Conservation (phyloP, 1,139 yeast genomes). For the Kodamaea fungicola region DNA sequence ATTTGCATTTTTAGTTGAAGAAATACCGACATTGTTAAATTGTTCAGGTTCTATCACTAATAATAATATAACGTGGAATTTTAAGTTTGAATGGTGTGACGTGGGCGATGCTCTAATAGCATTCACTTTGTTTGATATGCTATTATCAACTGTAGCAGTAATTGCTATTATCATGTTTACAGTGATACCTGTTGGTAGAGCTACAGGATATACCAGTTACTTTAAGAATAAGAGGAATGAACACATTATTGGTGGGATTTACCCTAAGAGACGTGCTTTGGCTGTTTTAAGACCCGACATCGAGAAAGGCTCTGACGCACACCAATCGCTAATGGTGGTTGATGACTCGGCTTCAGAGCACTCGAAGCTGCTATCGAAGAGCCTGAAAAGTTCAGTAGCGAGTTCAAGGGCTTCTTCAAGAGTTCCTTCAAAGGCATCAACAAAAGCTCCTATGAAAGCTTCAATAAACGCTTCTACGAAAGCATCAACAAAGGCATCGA, state of each 20-base stretch:
- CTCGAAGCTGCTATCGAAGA: too few relatives aligned
- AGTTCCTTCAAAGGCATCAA: background rate
- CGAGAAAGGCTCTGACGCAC: too few relatives aligned
- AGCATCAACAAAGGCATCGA: background rate
- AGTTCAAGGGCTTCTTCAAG: too few relatives aligned
- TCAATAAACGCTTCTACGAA: background rate
- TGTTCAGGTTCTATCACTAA: conserved; percentile 5
- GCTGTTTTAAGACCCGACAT: background rate
- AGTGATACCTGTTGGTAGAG: conserved; percentile 7
- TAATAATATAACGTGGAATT: conserved; percentile 1
- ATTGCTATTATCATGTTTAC: conserved; percentile 6
- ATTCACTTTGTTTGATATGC: conserved; percentile 28
- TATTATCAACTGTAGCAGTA: conserved; percentile 9
- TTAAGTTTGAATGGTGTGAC: conserved; percentile 7
- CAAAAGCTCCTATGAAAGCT: background rate
- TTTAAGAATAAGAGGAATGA: conserved; percentile 8
- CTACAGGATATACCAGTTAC: conserved; percentile 6
- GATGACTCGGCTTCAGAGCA: too few relatives aligned
- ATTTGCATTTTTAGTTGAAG: conserved; percentile 8
- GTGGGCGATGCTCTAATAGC: conserved; percentile 28
- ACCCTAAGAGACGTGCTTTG: conserved; percentile 1
- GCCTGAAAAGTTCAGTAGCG: too few relatives aligned
- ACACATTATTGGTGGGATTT: conserved; percentile 10
- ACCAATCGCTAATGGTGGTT: too few relatives aligned
- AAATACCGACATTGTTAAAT: conserved; percentile 8